Base-by-base conservation (phyloP, 2,329 filamentous ascomycete species). In the Penicillium rolfsii region DNA sequence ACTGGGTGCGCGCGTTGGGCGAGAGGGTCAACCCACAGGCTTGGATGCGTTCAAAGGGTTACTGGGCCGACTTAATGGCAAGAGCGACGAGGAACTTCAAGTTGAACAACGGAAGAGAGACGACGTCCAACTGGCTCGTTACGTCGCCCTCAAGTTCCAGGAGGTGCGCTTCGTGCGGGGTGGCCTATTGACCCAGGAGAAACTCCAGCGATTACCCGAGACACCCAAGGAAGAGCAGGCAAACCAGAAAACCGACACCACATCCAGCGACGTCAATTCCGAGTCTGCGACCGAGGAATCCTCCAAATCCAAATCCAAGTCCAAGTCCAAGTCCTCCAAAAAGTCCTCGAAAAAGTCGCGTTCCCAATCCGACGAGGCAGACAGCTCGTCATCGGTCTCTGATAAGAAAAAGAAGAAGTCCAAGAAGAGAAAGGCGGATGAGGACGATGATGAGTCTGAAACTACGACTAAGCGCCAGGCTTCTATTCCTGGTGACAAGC, bases 51-150 rank as follows among this genome's bases (percentile, higher is more conserved):
- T 98, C 68, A 91, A 93, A 72, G 91, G 91, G 65, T 80, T 99
- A 4, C 81, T 99, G 22, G 93, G 94, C 24, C 84, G 95, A 57
- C 79, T 99, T 59, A 99, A 99, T 76, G 95, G 94, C 54, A 95
- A 92, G 76, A 88, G 85, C 24, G 89, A 94, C 52, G 85, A 81
- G n/a, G 84, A 87, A 52, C 80, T 95, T 38, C 84, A 89, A 75
- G 84, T 87, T 70, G 89, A 95, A 69, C 85, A 88, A 73, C 84
- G 86, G 70, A 84, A 84, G 50, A 83, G 88, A 67, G 85, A 90
- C 59, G 87, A 91, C 70, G 79, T 90, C 45, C 90, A 90, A 80
- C 84, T 91, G 70, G 87, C 87, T 64, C 80, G 88, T 49, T 96
- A 93, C 73, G 84, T 91, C 57, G 87, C 89, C 67, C 84, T 85